Evolutionary conservation across 441 rosid species (phyloP).

Genomic region (Adansonia grandidieri): DNA sequence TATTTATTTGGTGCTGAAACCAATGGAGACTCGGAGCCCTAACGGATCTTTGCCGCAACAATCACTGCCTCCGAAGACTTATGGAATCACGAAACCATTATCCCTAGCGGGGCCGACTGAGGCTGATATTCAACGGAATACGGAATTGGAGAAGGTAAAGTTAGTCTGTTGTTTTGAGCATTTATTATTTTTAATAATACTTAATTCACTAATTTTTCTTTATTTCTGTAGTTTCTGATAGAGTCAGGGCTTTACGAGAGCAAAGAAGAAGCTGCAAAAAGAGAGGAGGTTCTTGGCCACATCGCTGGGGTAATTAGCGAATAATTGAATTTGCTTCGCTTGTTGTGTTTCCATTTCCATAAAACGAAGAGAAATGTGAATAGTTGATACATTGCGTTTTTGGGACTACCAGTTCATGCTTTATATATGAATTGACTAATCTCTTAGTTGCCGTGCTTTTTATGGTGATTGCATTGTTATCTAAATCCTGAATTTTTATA

Average conservation of each 20-base stretch:
- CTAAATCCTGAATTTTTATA: background rate
- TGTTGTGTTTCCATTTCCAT: background rate
- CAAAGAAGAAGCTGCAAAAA: slow-evolving; percentile 59
- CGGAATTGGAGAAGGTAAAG: slow-evolving; percentile 58
- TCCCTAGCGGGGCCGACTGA: slow-evolving; percentile 63
- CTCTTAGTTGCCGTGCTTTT: background rate
- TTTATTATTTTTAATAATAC: slow-evolving; percentile 13
- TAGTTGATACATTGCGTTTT: background rate
- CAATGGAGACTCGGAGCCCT: slow-evolving; percentile 51
- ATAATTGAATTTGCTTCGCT: background rate
- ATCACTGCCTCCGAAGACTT: slow-evolving; percentile 37
- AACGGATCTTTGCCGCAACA: slow-evolving; percentile 35
- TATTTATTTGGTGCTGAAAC: slow-evolving; percentile 33
- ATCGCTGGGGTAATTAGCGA: slow-evolving; percentile 50
- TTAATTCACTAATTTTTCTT: background rate
- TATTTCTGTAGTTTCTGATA: slow-evolving; percentile 47
- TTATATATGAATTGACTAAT: background rate
- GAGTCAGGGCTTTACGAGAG: slow-evolving; percentile 59
- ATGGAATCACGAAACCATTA: slow-evolving; percentile 65
- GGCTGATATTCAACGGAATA: slow-evolving; percentile 59
- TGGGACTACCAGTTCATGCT: background rate
- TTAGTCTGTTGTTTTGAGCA: background rate
- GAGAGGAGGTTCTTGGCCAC: slow-evolving; percentile 58
- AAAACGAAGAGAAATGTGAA: background rate
- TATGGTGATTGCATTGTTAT: background rate